These are phyloP conservation scores for Microstegium vimineum DNA, from an alignment of 176 grass and related monocot genomes.

Conservation along the genomic window DNA sequence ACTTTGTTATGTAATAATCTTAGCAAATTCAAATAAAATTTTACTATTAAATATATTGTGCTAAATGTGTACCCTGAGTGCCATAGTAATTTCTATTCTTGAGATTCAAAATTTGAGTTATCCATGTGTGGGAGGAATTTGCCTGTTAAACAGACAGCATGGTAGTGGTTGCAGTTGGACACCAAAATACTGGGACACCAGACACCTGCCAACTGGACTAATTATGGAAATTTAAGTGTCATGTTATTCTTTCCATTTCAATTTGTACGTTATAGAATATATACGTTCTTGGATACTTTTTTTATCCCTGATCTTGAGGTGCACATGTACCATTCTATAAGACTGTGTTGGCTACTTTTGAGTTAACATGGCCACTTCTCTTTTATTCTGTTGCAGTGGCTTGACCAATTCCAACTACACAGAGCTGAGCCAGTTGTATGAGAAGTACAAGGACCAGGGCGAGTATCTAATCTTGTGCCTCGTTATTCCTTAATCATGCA, in stretches of 20 bases:
- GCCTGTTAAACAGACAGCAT: not conserved
- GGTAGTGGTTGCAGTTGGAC: not conserved
- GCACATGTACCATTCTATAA: not conserved
- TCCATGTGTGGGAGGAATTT: not conserved
- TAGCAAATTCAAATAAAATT: not conserved
- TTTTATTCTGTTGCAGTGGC: slow-evolving; percentile 42
- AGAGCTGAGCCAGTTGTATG: slow-evolving; percentile 56
- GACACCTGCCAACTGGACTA: not conserved
- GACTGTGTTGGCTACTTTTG: not conserved
- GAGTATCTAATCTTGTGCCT: not conserved
- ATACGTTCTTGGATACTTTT: not conserved
- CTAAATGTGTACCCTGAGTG: not conserved
- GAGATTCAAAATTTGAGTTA: not conserved
- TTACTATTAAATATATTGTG: not conserved
- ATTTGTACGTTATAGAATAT: not conserved
- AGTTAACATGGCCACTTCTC: not conserved
- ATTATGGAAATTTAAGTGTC: slow-evolving; percentile 16
- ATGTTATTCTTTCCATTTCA: not conserved
- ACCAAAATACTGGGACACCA: not conserved
- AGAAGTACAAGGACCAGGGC: slow-evolving; percentile 72
- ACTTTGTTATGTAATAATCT: not conserved
- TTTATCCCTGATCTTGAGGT: not conserved
- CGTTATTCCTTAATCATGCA: not conserved
- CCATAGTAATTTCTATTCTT: not conserved
- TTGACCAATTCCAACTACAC: slow-evolving; percentile 71